These are phyloP conservation scores for Stenogyne calaminthoides DNA, from an alignment of 305 asterid species.

Conservation along the genomic window DNA sequence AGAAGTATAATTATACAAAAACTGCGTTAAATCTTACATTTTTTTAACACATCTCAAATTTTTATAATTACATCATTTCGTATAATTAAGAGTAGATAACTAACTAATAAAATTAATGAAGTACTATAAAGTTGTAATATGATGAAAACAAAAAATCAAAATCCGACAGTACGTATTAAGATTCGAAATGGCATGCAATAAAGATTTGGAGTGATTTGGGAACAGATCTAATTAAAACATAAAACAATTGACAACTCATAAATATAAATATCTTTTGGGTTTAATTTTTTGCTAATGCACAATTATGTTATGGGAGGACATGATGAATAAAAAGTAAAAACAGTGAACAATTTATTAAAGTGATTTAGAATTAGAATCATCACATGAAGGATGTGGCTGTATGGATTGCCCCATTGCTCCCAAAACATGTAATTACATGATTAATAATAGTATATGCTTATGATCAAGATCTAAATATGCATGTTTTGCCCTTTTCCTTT, in stretches of 20 bases:
- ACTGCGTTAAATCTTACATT: too few species aligned
- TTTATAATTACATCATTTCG: too few species aligned
- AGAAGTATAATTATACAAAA: too few species aligned
- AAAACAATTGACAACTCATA: slow-evolving; percentile 30
- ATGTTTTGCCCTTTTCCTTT: slow-evolving; percentile 28
- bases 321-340: slow-evolving; percentile 21
- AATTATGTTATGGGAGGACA: slow-evolving; percentile 19
- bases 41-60: too few species aligned
- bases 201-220: slow-evolving; percentile 33
- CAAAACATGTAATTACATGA: slow-evolving; percentile 66
- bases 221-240: slow-evolving; percentile 22
- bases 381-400: slow-evolving; percentile 43
- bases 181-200: not conserved
- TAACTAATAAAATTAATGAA: too few species aligned
- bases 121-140: not conserved
- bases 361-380: slow-evolving; percentile 40
- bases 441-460: slow-evolving; percentile 40
- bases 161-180: not conserved
- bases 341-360: not conserved
- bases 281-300: not conserved
- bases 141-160: too few species aligned
- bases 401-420: slow-evolving; percentile 40
- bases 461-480: slow-evolving; percentile 45
- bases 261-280: slow-evolving; percentile 19
- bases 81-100: too few species aligned